Evolutionary conservation across 345 rosid species (phyloP).

Genomic region (Cardamine occulta): DNA sequence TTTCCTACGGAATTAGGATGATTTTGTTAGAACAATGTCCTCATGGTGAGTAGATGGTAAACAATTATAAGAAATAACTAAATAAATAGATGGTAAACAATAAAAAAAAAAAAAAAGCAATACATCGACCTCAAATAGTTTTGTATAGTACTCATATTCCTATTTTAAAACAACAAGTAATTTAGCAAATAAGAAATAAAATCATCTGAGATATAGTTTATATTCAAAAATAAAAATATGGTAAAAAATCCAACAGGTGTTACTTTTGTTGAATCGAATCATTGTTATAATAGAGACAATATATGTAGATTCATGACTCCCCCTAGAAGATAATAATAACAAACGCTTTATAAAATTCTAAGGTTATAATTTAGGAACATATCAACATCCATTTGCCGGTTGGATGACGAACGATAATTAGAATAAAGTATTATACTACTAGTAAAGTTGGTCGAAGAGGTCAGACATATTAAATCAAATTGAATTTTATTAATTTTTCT

Average conservation of each 20-base stretch:
- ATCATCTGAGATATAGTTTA: neutral
- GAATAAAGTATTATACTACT: constrained; percentile 9
- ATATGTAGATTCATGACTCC: constrained; percentile 22
- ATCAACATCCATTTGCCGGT: constrained; percentile 42
- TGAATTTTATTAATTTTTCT: neutral
- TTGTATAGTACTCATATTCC: neutral
- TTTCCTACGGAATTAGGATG: neutral
- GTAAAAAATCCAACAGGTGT: neutral
- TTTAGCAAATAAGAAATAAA: neutral
- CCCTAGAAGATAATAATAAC: constrained; percentile 29
- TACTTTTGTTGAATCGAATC: neutral
- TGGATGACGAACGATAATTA: constrained; percentile 23
- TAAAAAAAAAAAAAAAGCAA: neutral
- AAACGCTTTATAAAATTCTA: constrained; percentile 15
- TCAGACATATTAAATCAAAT: constrained; percentile 8
- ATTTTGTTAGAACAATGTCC: neutral
- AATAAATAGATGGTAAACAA: no score
- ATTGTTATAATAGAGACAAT: neutral
- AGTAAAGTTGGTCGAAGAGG: constrained; percentile 26
- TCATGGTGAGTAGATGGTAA: neutral
- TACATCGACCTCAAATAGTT: neutral
- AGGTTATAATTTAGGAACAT: constrained; percentile 28
- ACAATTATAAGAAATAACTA: no score
- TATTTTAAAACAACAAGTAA: neutral
- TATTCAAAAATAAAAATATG: neutral